Evolutionary conservation across 1,139 yeast species (phyloP).

Genomic region (Pichia sp.): DNA sequence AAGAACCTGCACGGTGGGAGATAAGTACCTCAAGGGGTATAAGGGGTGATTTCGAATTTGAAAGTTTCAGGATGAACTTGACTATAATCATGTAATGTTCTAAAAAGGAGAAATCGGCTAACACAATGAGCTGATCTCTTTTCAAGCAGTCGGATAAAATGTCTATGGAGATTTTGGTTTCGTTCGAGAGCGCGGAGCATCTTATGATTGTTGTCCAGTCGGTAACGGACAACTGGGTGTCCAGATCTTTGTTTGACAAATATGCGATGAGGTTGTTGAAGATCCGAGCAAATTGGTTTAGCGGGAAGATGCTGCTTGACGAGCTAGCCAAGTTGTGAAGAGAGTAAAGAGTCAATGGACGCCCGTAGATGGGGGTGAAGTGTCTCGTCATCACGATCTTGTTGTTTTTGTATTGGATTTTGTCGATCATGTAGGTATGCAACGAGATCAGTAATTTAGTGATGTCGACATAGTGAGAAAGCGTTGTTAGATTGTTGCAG

Average conservation of each 20-base stretch:
- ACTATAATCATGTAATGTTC: constrained; percentile 32
- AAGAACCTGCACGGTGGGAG: background rate
- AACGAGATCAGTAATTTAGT: constrained; percentile 73
- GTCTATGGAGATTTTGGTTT: constrained; percentile 32
- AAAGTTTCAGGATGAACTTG: constrained; percentile 26
- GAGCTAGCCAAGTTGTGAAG: constrained; percentile 2
- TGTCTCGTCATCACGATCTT: constrained; percentile 25
- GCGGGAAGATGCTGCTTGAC: constrained; percentile 26
- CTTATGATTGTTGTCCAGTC: constrained; percentile 35
- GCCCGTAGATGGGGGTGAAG: constrained; percentile 24
- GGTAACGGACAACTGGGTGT: constrained; percentile 19
- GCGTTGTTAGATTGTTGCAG: constrained; percentile 55
- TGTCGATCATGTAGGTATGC: constrained; percentile 61
- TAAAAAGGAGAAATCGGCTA: constrained; percentile 33
- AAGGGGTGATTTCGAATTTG: constrained; percentile 28
- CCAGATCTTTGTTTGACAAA: constrained; percentile 25
- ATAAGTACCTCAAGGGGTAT: constrained; percentile 25
- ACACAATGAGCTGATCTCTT: constrained; percentile 38
- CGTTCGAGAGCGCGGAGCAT: constrained; percentile 30
- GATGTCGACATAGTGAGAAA: constrained; percentile 66
- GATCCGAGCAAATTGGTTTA: constrained; percentile 36
- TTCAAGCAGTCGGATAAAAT: constrained; percentile 45
- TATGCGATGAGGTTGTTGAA: constrained; percentile 32
- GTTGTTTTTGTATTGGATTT: constrained; percentile 22
- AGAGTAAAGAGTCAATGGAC: constrained; percentile 30